Conservation (phyloP, 202 grass and related monocot genomes). For the Dendrocalamus latiflorus region DNA sequence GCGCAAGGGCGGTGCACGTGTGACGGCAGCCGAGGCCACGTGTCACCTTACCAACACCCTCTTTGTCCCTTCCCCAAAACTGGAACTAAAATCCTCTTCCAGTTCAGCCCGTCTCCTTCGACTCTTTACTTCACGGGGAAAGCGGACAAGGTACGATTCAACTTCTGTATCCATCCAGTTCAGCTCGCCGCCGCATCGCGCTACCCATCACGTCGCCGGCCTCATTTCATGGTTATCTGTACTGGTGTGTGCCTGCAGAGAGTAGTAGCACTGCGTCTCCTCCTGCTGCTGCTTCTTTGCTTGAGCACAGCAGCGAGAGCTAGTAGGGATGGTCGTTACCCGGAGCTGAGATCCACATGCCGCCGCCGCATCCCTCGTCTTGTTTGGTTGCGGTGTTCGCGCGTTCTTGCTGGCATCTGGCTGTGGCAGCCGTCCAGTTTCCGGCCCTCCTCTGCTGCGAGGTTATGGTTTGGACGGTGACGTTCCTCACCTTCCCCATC, state of each 20-base stretch:
- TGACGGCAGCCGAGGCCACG: not conserved
- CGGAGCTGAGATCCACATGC: not conserved
- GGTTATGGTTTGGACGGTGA: conserved; percentile 24
- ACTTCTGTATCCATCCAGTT: not conserved
- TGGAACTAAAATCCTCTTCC: not conserved
- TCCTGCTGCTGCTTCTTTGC: no score
- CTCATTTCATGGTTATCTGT: not conserved
- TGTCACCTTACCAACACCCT: not conserved
- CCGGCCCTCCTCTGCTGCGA: conserved; percentile 32
- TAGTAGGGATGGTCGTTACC: not conserved
- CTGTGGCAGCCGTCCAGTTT: not conserved
- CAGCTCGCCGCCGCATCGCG: not conserved
- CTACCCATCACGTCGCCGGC: not conserved
- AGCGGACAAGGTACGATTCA: no score
- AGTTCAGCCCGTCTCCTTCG: not conserved
- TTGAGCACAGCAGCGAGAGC: not conserved
- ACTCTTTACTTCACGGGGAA: not conserved
- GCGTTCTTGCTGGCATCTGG: not conserved
- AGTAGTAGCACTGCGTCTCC: no score
- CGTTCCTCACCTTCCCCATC: conserved; percentile 44
- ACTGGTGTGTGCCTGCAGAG: not conserved
- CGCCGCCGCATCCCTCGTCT: not conserved
- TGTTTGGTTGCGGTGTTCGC: not conserved
- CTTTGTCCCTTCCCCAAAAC: not conserved
- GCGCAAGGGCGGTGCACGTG: not conserved